phyloP scores from a whole-genome alignment of 257 asterid genomes.

The Salvia hispanica region DNA sequence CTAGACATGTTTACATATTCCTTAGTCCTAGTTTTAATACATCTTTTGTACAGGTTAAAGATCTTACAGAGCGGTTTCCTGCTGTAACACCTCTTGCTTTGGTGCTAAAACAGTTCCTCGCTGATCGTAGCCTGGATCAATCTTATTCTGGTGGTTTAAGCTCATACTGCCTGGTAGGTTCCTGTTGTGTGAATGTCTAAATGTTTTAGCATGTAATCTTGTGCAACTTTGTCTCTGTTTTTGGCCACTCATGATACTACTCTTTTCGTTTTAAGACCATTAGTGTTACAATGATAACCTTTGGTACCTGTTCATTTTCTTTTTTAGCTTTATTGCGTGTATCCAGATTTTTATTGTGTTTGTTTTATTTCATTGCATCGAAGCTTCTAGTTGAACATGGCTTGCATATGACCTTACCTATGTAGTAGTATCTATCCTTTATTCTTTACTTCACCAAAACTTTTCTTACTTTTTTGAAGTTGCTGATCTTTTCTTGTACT shows the following conservation, averaged over 20 bases:
- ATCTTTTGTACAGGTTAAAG: slow-evolving; percentile 70
- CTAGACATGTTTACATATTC: slow-evolving; percentile 17
- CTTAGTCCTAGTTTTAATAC: slow-evolving; percentile 17
- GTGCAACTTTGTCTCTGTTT: slow-evolving; percentile 16
- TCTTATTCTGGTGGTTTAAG: slow-evolving; percentile 98
- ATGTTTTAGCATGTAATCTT: slow-evolving; percentile 6
- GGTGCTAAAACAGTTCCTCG: slow-evolving; percentile 95
- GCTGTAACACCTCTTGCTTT: slow-evolving; percentile 89
- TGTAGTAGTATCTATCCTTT: slow-evolving; percentile 7
- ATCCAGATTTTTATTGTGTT: slow-evolving; percentile 6
- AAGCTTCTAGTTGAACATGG: slow-evolving; percentile 8
- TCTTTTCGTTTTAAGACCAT: not conserved
- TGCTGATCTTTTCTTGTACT: slow-evolving; percentile 36
- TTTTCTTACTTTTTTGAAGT: slow-evolving; percentile 23
- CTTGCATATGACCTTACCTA: slow-evolving; percentile 7
- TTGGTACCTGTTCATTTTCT: not conserved
- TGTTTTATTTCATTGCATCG: slow-evolving; percentile 23
- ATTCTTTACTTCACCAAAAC: slow-evolving; percentile 9
- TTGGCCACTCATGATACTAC: slow-evolving; percentile 9
- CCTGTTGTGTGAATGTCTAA: slow-evolving; percentile 10
- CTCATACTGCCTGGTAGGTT: slow-evolving; percentile 91
- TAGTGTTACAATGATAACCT: not conserved
- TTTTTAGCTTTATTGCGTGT: slow-evolving; percentile 3
- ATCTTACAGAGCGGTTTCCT: slow-evolving; percentile 87
- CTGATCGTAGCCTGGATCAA: slow-evolving; percentile 96